Conservation (phyloP, 345 rosid genomes). For the Balakata baccata region DNA sequence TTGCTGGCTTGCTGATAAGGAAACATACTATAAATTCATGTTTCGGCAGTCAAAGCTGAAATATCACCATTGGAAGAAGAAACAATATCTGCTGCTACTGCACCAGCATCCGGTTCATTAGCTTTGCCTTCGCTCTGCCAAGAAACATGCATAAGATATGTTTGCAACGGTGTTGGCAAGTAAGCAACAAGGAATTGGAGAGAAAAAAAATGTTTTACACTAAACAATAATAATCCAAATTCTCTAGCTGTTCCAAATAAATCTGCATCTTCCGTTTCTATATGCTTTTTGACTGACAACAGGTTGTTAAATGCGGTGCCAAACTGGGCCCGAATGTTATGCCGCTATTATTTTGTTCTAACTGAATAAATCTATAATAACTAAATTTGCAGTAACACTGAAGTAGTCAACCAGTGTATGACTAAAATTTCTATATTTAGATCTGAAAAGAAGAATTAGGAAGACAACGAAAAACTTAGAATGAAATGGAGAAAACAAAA, state of each 20-base stretch:
- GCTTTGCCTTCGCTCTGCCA: conserved; percentile 24
- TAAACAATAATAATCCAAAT: no score
- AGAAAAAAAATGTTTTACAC: neutral
- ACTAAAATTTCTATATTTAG: neutral
- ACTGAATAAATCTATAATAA: no score
- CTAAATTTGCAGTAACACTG: no score
- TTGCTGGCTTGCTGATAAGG: neutral
- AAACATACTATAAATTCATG: conserved; percentile 6
- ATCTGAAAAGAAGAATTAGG: neutral
- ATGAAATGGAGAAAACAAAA: neutral
- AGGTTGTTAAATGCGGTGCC: no score
- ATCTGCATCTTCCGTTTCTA: no score
- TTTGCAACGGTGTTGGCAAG: no score
- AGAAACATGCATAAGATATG: neutral
- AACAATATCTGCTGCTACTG: conserved; percentile 11
- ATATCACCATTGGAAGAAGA: conserved; percentile 26
- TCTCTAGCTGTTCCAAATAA: no score
- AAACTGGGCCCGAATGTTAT: no score
- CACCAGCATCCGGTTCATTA: conserved; percentile 18
- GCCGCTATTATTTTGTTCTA: no score
- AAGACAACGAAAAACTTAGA: neutral
- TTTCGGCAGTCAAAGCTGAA: conserved; percentile 24
- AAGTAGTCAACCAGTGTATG: no score
- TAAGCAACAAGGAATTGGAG: no score
- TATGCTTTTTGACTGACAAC: no score